A percentile compares a stretch with the other conserved stretches of the same genome.
These are phyloP conservation scores for Gonapodya sp. DNA, from an alignment of 192 early-diverging fungal genomes.

Conservation along the genomic window DNA sequence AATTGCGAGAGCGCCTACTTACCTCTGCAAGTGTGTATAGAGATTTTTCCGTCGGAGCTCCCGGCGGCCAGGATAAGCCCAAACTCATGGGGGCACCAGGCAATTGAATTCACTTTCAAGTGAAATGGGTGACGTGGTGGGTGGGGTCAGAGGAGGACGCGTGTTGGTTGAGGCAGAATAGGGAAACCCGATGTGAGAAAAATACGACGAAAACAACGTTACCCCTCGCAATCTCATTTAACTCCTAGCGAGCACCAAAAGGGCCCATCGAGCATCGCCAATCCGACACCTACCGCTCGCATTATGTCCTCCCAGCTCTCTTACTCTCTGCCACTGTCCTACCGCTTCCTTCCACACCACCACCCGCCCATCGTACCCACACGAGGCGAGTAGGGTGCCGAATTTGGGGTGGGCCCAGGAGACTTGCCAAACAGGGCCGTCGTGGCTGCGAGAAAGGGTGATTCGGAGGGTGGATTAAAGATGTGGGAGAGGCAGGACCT, in stretches of 20 bases:
- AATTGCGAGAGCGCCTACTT: constrained; percentile 9
- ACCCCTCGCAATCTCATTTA: not conserved
- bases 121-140: not conserved
- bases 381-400: constrained; percentile 89
- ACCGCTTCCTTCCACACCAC: constrained; percentile 92
- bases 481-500: no score
- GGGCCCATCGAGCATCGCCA: not conserved
- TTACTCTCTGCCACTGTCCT: constrained; percentile 65
- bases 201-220: not conserved
- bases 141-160: not conserved
- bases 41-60: constrained; percentile 91
- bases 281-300: constrained; percentile 62
- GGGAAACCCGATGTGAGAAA: not conserved
- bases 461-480: not conserved
- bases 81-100: constrained; percentile 95
- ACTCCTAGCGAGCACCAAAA: no score
- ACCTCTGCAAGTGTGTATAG: constrained; percentile 88
- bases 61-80: constrained; percentile 85
- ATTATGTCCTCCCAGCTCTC: constrained; percentile 79
- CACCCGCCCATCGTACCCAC: constrained; percentile 91
- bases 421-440: constrained; percentile 99
- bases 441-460: constrained; percentile 53
- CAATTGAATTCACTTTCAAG: constrained; percentile 78
- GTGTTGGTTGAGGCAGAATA: no score
- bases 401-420: constrained; percentile 99